Evolutionary conservation across 208 protist species (phyloP).

Genomic region (Leptomonas seymouri): DNA sequence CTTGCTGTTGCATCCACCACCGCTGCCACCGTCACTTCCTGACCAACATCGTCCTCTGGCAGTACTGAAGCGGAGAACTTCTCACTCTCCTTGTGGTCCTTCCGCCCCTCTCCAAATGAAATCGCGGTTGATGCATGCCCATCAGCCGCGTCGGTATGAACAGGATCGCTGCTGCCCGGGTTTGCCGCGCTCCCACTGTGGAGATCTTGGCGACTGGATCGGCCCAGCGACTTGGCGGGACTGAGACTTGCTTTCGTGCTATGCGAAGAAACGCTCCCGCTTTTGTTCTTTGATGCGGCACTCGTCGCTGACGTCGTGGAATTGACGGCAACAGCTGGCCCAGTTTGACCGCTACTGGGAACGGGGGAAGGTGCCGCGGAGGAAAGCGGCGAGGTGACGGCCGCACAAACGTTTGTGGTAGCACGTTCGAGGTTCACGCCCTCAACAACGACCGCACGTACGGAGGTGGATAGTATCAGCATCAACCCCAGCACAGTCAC

Average conservation of each 20-base stretch:
- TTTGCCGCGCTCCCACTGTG: slow-evolving; percentile 1
- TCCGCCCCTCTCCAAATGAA: background rate
- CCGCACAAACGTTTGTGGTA: background rate
- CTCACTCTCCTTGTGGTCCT: background rate
- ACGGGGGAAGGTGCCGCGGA: background rate
- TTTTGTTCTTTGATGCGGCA: background rate
- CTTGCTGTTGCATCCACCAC: background rate
- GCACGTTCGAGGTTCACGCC: slow-evolving; percentile 1
- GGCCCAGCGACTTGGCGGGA: slow-evolving; percentile 1
- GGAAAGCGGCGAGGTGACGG: background rate
- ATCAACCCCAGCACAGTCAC: slow-evolving; percentile 26
- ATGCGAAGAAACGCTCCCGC: background rate
- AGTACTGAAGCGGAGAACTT: background rate
- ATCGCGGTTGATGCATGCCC: background rate
- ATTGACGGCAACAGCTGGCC: background rate
- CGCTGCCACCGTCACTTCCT: background rate
- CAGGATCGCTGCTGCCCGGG: background rate
- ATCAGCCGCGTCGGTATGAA: background rate
- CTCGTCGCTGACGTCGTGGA: background rate
- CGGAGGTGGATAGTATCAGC: slow-evolving; percentile 24
- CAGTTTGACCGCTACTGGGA: background rate
- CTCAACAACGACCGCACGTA: slow-evolving; percentile 24
- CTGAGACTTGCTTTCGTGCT: background rate
- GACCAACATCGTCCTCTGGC: background rate
- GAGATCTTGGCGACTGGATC: background rate